These are phyloP conservation scores for Lentithecium fluviatile DNA, from an alignment of 495 filamentous ascomycete genomes.

Conservation along the genomic window DNA sequence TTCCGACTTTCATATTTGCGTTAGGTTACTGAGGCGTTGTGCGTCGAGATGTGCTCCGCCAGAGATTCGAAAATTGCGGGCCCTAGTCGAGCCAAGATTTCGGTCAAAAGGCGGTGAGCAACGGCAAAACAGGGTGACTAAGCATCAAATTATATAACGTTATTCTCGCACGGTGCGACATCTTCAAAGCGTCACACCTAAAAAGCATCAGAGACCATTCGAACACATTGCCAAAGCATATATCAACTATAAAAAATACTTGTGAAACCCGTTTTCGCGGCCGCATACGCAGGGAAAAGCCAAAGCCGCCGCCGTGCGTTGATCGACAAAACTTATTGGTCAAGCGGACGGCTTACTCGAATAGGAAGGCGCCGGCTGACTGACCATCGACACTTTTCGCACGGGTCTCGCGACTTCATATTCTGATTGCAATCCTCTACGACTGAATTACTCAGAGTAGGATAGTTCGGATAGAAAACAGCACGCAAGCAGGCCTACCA, in stretches of 20 bases:
- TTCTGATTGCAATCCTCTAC: too few species aligned
- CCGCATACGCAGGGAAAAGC: neutral
- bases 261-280: too few species aligned
- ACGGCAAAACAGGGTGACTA: slow-evolving; percentile 10
- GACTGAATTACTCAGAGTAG: too few species aligned
- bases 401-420: neutral
- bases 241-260: too few species aligned
- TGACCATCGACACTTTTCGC: neutral
- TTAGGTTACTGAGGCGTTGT: neutral
- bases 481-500: neutral
- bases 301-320: too few species aligned
- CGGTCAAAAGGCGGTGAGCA: neutral
- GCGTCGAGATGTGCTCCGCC: neutral
- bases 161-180: too few species aligned
- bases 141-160: too few species aligned
- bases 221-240: too few species aligned
- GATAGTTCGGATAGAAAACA: neutral
- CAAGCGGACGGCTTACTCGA: too few species aligned
- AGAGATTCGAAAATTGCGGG: neutral
- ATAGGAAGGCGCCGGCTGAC: neutral
- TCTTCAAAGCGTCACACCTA: too few species aligned
- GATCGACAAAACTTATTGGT: too few species aligned
- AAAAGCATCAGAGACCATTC: too few species aligned
- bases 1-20: slow-evolving; percentile 35
- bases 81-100: slow-evolving; percentile 8